Evolutionary conservation across 371 early-diverging fungal species (phyloP), one percentile per base, ranked within the genome.

Genomic region (Syncephalastrum monosporum): DNA sequence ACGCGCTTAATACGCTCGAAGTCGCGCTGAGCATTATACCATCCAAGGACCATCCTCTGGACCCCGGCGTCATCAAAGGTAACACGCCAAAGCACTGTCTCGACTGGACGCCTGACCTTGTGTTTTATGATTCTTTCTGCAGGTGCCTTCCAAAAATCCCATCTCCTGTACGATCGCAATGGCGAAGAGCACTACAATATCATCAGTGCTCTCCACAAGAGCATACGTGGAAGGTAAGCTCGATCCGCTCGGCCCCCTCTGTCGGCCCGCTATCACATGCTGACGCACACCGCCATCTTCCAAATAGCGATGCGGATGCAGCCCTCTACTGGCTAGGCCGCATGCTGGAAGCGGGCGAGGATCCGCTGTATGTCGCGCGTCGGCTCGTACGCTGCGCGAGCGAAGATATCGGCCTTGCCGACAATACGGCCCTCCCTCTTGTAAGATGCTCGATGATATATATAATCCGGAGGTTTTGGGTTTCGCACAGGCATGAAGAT

Each of bases 331-430:
- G 94, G 94, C 70, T 95, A 1, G 92, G 90, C 0, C 79, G 95
- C 7, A 95, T 95, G 94, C 71, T 95, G 8, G 85, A 81, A 52
- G 88, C 86, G 29, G 95, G 95, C 42, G 95, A 95, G 67, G 95
- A 95, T 63, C 94, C 94, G 16, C 64, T 95, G 27, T 95, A 91
- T 61, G 79, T 95, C 44, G 89, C 90, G 0, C 63, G 91, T 27
- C 68, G 86, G 24, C 56, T 95, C 50, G 79, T 94, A 23, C 78
- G 92, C 13, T 77, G 90, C 68, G 94, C 95, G 1, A 89, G 90
- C 17, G 95, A 95, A 59, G 95, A 95, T 62, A 86, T 95, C 63
- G 95, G 95, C 0, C 66, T 93, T 47, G 95, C 92, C 0, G 93
- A 95, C 54, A 87, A 79, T 59, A 57, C 77, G 0, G 93, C 93